A percentile compares a stretch with the other conserved stretches of the same genome.
Conservation (phyloP, 1,139 yeast species). For the Blastobotrys niveus region DNA sequence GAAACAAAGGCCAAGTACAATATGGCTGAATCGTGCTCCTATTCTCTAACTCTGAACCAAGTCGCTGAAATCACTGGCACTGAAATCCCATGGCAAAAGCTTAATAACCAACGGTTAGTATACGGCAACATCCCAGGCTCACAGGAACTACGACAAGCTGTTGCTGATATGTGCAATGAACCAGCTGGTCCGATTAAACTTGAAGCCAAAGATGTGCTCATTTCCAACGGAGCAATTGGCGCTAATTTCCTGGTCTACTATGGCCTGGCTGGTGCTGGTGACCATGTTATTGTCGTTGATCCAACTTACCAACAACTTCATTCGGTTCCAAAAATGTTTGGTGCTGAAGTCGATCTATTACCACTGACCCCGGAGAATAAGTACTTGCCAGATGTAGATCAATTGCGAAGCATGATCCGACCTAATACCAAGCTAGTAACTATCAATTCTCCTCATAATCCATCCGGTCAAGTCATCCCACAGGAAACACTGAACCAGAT, state of each 20-base stretch:
- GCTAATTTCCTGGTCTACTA: slow-evolving; percentile 49
- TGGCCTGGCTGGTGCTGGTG: slow-evolving; percentile 44
- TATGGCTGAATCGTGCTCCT: slow-evolving; percentile 53
- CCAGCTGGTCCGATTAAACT: slow-evolving; percentile 26
- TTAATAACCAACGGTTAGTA: slow-evolving; percentile 33
- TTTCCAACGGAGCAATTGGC: slow-evolving; percentile 57
- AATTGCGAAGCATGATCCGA: slow-evolving; percentile 33
- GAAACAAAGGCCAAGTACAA: slow-evolving; percentile 41
- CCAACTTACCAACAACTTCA: slow-evolving; percentile 51
- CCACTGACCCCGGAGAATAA: slow-evolving; percentile 35
- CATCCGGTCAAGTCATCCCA: slow-evolving; percentile 47
- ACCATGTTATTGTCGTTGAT: slow-evolving; percentile 46
- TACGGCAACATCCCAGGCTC: slow-evolving; percentile 51
- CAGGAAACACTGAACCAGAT: slow-evolving; percentile 36
- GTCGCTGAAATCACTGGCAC: slow-evolving; percentile 35
- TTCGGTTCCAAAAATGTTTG: slow-evolving; percentile 48
- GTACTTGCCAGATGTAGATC: slow-evolving; percentile 37
- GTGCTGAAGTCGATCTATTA: slow-evolving; percentile 41
- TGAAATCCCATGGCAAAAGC: slow-evolving; percentile 25
- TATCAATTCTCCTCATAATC: slow-evolving; percentile 52
- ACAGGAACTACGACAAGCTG: slow-evolving; percentile 35
- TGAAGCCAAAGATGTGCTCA: slow-evolving; percentile 37
- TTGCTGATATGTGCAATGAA: slow-evolving; percentile 39
- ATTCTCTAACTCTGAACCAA: slow-evolving; percentile 42
- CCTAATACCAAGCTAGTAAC: slow-evolving; percentile 43